Evolutionary conservation across 495 filamentous ascomycete genomes (phyloP), one percentile per base, ranked within the genome.

Genomic region (Penicillium argentinense): DNA sequence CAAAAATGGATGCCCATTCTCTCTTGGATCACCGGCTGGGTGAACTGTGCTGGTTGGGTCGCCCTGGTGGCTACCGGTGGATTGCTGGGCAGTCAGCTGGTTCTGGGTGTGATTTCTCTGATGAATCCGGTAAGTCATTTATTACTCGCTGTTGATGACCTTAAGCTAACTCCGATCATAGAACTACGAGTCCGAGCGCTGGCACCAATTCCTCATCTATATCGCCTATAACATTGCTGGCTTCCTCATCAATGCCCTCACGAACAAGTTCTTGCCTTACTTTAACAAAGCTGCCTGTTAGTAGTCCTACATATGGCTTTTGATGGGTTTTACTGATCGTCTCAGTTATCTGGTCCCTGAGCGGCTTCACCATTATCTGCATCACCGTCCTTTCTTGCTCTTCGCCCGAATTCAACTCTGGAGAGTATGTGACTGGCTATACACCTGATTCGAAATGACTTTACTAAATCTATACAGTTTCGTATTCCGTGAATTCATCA

Each of bases 171-270:
- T 5, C n/a, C 6, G 61, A 22, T 22, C 24, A 4, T 37, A 67
- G 70, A 30, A 46, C 17, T 89, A 84, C 55, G 60, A 64, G 13
- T 51, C 78, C 8, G 51, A 85, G 49, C 54, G 77, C 12, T 88
- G 84, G 85, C 87, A 90, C 55, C 83, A 87, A 52, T 87, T 91
- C 58, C 62, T 88, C 13, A 79, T 89, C 19, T 89, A 89, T 59
- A 74, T 87, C 42, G 82, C 53, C 1, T 86, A 83, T 54, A 86
- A 80, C 36, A 38, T 87, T 14, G 62, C 74, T 8, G 81, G 79
- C 1, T 84, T 88, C 29, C 27, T 80, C 11, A 71, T 89, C 62
- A 91, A 91, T 53, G 77, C 80, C 2, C 82, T 88, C 41, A 70
- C 76, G 51, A 88, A 84, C 44, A 67, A 71, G 2, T 42, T 76